A percentile compares a stretch with the other conserved stretches of the same genome.
Conservation (phyloP, 345 rosid species). For the Kandelia obovata region DNA sequence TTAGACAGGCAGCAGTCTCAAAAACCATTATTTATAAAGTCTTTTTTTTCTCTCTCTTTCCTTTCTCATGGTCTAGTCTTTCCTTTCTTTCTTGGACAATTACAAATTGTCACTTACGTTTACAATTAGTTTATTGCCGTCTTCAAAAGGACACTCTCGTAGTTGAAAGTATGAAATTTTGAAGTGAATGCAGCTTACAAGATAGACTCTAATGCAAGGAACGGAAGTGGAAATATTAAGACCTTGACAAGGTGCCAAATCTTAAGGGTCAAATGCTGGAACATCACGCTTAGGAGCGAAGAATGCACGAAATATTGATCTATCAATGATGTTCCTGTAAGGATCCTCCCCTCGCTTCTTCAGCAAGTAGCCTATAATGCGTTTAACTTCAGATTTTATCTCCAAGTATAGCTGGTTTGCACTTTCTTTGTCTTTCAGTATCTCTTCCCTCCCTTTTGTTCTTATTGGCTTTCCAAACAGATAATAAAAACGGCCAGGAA, state of each 20-base stretch:
- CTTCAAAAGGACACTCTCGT: no score
- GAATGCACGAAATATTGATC: not conserved
- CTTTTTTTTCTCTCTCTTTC: no score
- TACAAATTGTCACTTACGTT: no score
- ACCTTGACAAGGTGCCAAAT: not conserved
- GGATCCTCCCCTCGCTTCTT: slow-evolving; percentile 31
- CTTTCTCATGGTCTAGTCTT: no score
- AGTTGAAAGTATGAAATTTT: no score
- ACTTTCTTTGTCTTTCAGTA: slow-evolving; percentile 21
- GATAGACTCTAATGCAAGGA: not conserved
- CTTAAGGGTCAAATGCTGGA: slow-evolving; percentile 4
- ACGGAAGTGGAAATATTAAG: not conserved
- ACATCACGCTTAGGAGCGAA: not conserved
- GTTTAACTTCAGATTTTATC: slow-evolving; percentile 25
- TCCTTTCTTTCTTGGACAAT: no score
- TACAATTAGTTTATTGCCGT: no score
- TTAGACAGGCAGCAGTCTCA: no score
- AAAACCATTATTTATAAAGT: no score
- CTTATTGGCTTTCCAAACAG: slow-evolving; percentile 36
- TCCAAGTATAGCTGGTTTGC: slow-evolving; percentile 25
- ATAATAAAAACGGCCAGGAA: slow-evolving; percentile 33
- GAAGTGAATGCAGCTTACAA: no score
- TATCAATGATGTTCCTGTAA: slow-evolving; percentile 21
- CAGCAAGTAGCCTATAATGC: slow-evolving; percentile 18
- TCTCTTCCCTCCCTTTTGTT: slow-evolving; percentile 25